phyloP scores from a whole-genome alignment of 257 asterid genomes.

The Scutellaria barbata region DNA sequence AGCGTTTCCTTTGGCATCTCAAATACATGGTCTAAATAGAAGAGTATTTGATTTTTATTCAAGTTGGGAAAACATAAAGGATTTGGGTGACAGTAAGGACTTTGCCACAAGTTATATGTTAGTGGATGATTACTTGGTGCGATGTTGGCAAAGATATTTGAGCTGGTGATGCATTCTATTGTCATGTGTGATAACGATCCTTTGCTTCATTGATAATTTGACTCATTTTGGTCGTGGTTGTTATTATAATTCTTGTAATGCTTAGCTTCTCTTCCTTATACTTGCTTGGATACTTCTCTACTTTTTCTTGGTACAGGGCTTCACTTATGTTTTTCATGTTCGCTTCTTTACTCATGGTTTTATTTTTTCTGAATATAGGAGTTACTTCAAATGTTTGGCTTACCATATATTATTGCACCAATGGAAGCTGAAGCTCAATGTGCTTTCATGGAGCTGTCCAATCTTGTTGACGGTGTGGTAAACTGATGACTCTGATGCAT shows the following conservation, averaged over 20 bases:
- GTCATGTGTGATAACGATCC: neutral
- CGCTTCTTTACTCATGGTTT: neutral
- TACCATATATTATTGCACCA: conserved; percentile 94
- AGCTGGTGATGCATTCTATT: neutral
- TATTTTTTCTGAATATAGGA: conserved; percentile 56
- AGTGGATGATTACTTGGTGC: too few species aligned
- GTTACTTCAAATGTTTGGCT: conserved; percentile 97
- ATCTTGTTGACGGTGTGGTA: conserved; percentile 96
- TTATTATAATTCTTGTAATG: conserved; percentile 9
- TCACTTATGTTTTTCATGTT: neutral
- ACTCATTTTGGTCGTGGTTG: neutral
- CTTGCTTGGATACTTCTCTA: conserved; percentile 5
- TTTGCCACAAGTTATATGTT: too few species aligned
- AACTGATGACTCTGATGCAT: conserved; percentile 93
- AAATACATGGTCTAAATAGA: too few species aligned
- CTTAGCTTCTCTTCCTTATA: neutral
- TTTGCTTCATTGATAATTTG: neutral
- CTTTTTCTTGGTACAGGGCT: neutral
- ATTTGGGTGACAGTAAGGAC: too few species aligned
- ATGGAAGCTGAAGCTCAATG: conserved; percentile 99
- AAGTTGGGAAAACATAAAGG: too few species aligned
- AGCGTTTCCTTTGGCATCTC: too few species aligned
- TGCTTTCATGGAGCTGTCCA: conserved; percentile 83
- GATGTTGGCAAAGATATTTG: too few species aligned
- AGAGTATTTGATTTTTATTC: too few species aligned